These are phyloP conservation scores for Erodium texanum DNA, from an alignment of 441 rosid genomes.

Conservation along the genomic window DNA sequence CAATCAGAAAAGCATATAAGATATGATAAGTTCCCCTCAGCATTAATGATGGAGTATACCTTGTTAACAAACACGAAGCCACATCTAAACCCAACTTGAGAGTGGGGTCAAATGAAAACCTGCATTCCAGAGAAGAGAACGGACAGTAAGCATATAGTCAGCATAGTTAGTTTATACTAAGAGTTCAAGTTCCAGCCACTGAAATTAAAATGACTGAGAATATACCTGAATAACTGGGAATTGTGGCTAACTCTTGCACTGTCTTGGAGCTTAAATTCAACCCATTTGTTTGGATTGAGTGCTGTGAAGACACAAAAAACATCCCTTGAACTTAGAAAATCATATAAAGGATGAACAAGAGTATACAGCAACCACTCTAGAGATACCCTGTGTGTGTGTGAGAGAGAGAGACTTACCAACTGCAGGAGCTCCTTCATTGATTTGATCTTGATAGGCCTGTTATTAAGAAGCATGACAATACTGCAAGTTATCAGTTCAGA, in stretches of 20 bases:
- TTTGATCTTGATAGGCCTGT: constrained; percentile 69
- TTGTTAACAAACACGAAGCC: constrained; percentile 85
- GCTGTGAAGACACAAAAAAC: constrained; percentile 37
- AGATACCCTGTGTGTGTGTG: neutral
- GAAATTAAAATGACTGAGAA: neutral
- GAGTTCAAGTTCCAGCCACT: neutral
- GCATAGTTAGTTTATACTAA: neutral
- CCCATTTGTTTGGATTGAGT: constrained; percentile 84
- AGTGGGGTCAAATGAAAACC: constrained; percentile 86
- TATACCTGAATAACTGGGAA: constrained; percentile 73
- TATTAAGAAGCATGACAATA: constrained; percentile 11
- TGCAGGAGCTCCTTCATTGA: constrained; percentile 51
- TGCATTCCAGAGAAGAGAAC: constrained; percentile 26
- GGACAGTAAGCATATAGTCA: constrained; percentile 4
- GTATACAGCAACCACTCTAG: constrained; percentile 2
- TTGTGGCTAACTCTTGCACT: constrained; percentile 92
- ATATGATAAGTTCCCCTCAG: neutral
- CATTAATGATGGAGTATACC: constrained; percentile 33
- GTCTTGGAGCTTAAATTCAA: constrained; percentile 90
- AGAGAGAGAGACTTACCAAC: constrained; percentile 38
- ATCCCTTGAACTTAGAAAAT: constrained; percentile 6
- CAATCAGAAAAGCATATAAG: neutral
- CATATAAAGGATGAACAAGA: neutral
- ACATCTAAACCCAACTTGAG: constrained; percentile 74
- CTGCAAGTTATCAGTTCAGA: constrained; percentile 5